These are phyloP conservation scores for Malassezia globosa DNA, from an alignment of 1,284 basidiomycete genomes.

Conservation along the genomic window DNA sequence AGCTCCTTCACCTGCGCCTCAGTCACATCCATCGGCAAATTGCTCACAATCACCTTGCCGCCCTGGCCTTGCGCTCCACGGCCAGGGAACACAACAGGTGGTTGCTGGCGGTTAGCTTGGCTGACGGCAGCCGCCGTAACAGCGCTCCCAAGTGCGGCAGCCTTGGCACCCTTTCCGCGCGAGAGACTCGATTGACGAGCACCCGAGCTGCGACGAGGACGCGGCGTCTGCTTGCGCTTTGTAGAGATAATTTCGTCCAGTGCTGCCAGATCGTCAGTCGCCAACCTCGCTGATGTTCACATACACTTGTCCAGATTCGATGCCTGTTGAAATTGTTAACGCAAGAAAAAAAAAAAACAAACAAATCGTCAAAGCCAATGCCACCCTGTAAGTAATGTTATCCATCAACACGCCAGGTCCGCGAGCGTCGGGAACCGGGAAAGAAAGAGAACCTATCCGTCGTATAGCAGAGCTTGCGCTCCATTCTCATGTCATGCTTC, in stretches of 20 bases:
- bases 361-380: not conserved
- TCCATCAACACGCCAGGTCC: slow-evolving; percentile 1
- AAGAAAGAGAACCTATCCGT: not conserved
- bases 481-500: too few relatives aligned
- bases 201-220: slow-evolving; percentile 19
- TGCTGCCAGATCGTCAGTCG: slow-evolving; percentile 19
- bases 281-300: too few relatives aligned
- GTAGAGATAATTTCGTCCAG: slow-evolving; percentile 43
- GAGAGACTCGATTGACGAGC: slow-evolving; percentile 21
- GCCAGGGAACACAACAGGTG: slow-evolving; percentile 43
- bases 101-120: slow-evolving; percentile 40
- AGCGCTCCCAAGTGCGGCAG: slow-evolving; percentile 32
- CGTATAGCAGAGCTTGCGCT: not conserved
- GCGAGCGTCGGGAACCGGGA: not conserved
- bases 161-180: slow-evolving; percentile 30
- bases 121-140: slow-evolving; percentile 25
- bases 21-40: slow-evolving; percentile 86
- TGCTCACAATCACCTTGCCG: slow-evolving; percentile 89
- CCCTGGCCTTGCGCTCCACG: slow-evolving; percentile 25
- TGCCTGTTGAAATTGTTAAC: slow-evolving; percentile 20
- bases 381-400: slow-evolving; percentile 10
- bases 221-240: slow-evolving; percentile 32
- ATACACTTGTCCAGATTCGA: slow-evolving; percentile 39
- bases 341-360: not conserved
- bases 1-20: slow-evolving; percentile 92